Evolutionary conservation across 2,329 filamentous ascomycete genomes (phyloP), one percentile per base, ranked within the genome.

Genomic region (Fusarium praegraminearum): DNA sequence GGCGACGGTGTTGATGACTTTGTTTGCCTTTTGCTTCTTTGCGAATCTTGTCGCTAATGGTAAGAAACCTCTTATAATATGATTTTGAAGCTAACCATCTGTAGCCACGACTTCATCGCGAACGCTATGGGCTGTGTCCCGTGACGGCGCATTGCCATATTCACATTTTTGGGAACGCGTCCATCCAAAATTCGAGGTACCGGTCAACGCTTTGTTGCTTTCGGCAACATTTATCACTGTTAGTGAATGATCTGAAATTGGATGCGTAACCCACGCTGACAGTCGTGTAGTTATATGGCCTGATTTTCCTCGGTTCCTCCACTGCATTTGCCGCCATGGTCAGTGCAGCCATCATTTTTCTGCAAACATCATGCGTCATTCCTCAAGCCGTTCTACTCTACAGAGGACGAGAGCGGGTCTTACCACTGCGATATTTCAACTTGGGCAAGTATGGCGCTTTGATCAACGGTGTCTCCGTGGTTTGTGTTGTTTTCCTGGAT

Each of bases 221-320:
- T 67, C 70, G 20, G 67, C 59, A 3, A 50, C 46, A 0, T 73
- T 69, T 2, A 61, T 68, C 1, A 67, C 66, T 0, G 69, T 71
- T 0, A 57, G 68, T 62, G 6, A 0, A 24, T 10, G 5, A 3
- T 5, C 11, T n/a, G 1, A 8, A 15, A 2, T 5, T 24, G 5
- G 4, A 7, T 13, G 13, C 7, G 12, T 7, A 2, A 15, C 5
- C 3, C 15, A 26, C 7, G 15, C 46, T 67, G 7, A 59, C 24
- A 0, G 6, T 2, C 10, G 13, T 3, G 13, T 10, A 76, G 67
- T 6, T 78, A 0, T 78, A 78, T 10, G 76, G 73, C 3, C 57
- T 75, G 8, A 74, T 78, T 1, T 78, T 76, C 46, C 62, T 78
- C 2, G 76, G 76, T 5, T 78, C 75, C 0, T 70, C 72, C 3